A percentile compares a stretch with the other conserved stretches of the same genome.
Evolutionary conservation across 1,284 basidiomycete species (phyloP).

Genomic region (Microbotryum intermedium): DNA sequence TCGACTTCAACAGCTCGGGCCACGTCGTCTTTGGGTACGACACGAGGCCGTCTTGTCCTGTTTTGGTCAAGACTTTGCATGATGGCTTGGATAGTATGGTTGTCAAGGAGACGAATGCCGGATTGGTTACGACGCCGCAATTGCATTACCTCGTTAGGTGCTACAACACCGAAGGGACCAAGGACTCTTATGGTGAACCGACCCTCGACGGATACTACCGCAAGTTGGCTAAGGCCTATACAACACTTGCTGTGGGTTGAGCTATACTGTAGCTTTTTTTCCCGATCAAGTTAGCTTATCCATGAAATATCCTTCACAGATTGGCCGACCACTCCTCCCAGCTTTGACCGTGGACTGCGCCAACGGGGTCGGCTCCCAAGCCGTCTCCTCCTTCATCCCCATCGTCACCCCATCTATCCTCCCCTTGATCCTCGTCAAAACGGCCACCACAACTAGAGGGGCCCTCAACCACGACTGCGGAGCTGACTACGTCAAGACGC

Average conservation of each 20-base stretch:
- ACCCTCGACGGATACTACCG: conserved; percentile 76
- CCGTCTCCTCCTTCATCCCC: conserved; percentile 53
- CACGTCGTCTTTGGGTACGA: conserved; percentile 85
- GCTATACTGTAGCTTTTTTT: not conserved
- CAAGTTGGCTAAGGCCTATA: conserved; percentile 79
- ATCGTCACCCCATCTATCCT: conserved; percentile 46
- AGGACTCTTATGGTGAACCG: conserved; percentile 71
- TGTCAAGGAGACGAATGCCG: conserved; percentile 46
- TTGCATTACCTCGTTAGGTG: conserved; percentile 90
- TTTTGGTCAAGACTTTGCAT: conserved; percentile 70
- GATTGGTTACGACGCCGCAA: conserved; percentile 86
- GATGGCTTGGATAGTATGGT: conserved; percentile 70
- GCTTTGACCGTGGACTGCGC: conserved; percentile 85
- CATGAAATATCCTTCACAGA: not conserved
- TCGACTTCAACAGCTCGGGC: conserved; percentile 69
- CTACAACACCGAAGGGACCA: conserved; percentile 69
- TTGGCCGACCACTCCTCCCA: conserved; percentile 12
- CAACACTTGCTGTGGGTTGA: conserved; percentile 66
- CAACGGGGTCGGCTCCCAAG: conserved; percentile 85
- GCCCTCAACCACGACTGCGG: conserved; percentile 82
- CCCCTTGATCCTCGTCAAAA: conserved; percentile 52
- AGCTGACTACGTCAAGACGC: conserved; percentile 95
- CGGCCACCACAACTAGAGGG: conserved; percentile 58
- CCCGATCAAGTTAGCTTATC: not conserved
- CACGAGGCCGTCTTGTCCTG: conserved; percentile 80